phyloP scores from a whole-genome alignment of 192 early-diverging fungal genomes.

The Backusella sp. region DNA sequence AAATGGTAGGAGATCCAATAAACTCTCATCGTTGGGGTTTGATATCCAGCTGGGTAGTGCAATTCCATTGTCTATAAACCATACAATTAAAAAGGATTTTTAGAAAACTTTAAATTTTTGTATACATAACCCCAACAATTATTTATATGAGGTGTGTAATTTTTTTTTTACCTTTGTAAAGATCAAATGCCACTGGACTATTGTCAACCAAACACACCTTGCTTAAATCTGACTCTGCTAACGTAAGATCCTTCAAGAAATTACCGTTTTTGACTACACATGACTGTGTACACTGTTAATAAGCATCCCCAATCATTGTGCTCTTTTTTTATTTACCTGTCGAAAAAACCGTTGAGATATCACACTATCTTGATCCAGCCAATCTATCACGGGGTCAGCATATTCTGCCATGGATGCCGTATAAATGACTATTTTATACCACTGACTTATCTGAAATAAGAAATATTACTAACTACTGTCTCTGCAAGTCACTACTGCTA shows the following conservation, averaged over 20 bases:
- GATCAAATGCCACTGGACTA: conserved; percentile 68
- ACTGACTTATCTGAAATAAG: conserved; percentile 67
- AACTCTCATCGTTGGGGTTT: conserved; percentile 74
- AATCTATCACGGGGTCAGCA: conserved; percentile 93
- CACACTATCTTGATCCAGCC: conserved; percentile 71
- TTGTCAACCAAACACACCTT: conserved; percentile 86
- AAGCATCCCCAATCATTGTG: not conserved
- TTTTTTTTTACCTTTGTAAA: conserved; percentile 64
- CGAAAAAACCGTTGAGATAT: conserved; percentile 80
- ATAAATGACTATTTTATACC: conserved; percentile 91
- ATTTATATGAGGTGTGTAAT: no score
- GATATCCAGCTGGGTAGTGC: conserved; percentile 86
- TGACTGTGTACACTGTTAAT: conserved; percentile 43
- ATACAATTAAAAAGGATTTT: not conserved
- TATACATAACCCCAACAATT: not conserved
- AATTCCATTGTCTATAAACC: conserved; percentile 77
- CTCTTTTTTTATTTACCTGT: conserved; percentile 48
- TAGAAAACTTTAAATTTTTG: not conserved
- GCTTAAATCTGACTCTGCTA: conserved; percentile 69
- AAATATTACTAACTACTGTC: no score
- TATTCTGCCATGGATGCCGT: conserved; percentile 92
- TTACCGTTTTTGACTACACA: conserved; percentile 67
- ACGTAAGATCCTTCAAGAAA: conserved; percentile 73
- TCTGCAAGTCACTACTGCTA: no score
- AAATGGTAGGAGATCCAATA: conserved; percentile 86